phyloP scores from a whole-genome alignment of 306 rosid species.

The Corylus americana region DNA sequence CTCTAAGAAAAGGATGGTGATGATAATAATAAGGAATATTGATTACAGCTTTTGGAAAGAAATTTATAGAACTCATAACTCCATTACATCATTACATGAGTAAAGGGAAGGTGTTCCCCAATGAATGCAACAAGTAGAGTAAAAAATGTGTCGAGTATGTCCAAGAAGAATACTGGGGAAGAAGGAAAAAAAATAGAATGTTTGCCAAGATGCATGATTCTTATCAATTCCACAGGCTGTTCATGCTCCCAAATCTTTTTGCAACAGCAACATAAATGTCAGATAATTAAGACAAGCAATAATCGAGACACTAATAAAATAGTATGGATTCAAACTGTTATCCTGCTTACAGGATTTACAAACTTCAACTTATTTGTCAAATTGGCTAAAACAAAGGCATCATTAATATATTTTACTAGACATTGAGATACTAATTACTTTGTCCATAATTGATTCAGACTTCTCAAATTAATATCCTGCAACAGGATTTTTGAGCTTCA shows the following conservation, averaged over 20 bases:
- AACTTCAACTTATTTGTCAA: background rate
- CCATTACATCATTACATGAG: background rate
- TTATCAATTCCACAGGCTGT: background rate
- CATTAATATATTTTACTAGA: background rate
- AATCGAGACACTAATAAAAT: background rate
- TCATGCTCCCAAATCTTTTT: background rate
- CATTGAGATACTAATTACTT: background rate
- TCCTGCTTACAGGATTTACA: background rate
- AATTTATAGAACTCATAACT: background rate
- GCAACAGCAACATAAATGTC: background rate
- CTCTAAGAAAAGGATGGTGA: background rate
- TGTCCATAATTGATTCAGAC: background rate
- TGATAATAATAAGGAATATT: background rate
- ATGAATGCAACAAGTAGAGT: background rate
- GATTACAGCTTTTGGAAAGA: background rate
- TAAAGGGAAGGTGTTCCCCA: background rate
- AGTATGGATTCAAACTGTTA: background rate
- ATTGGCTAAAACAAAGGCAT: conserved; percentile 1
- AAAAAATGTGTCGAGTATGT: background rate
- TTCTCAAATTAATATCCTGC: background rate
- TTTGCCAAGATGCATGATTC: background rate
- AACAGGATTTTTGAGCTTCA: conserved; percentile 2
- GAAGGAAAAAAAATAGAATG: background rate
- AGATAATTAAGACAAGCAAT: background rate
- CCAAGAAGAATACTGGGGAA: background rate